Conservation (phyloP, 192 early-diverging fungal genomes). For the Mortierella alpina region DNA sequence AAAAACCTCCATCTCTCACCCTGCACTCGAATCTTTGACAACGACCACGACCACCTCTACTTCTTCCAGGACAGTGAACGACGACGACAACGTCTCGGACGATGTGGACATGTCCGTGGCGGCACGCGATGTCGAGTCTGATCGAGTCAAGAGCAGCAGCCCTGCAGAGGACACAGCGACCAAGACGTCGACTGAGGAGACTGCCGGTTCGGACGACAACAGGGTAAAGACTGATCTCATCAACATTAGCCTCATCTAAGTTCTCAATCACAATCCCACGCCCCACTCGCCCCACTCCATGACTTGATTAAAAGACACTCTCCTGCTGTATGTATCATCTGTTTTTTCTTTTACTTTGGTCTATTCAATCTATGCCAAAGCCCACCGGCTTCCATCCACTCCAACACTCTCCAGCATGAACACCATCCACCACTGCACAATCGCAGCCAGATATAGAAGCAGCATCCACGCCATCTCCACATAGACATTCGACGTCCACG, state of each 20-base stretch:
- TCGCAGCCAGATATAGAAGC: constrained; percentile 36
- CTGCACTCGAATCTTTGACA: too few relatives aligned
- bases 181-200: neutral
- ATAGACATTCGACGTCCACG: constrained; percentile 48
- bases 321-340: neutral
- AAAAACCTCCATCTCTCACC: too few relatives aligned
- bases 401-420: constrained; percentile 45
- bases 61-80: too few relatives aligned
- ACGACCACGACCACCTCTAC: too few relatives aligned
- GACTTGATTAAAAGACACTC: neutral
- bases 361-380: constrained; percentile 26
- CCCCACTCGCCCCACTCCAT: too few relatives aligned
- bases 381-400: constrained; percentile 50
- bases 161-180: neutral
- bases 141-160: too few relatives aligned
- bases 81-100: too few relatives aligned
- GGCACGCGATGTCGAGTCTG: too few relatives aligned
- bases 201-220: neutral
- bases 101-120: too few relatives aligned
- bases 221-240: neutral
- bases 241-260: constrained; percentile 23
- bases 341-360: neutral
- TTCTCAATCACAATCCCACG: too few relatives aligned
- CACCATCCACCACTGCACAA: constrained; percentile 47
- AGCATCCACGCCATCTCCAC: constrained; percentile 47